Evolutionary conservation across 768 basidiomycete genomes (phyloP), one percentile per base, ranked within the genome.

Genomic region (Pleurotus pulmonarius): DNA sequence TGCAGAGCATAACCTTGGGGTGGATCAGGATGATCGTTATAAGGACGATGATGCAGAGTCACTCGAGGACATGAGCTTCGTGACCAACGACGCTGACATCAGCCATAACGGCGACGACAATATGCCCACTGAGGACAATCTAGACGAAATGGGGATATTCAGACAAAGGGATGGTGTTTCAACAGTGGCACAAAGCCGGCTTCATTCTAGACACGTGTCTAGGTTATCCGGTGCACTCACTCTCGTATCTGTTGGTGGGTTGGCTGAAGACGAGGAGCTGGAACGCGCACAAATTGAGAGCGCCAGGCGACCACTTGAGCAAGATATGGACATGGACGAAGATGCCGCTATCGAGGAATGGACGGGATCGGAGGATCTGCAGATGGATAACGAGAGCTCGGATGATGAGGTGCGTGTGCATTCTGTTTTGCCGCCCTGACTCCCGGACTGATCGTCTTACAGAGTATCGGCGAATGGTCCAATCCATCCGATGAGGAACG

Each of bases 401-500:
- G 87, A 89, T 38, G 86, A 89, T 61, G 86, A 89, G 75, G 90
- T 90, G 62, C 53, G 77, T 65, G 51, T 47, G 48, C 59, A 53
- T 56, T 25, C 59, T 49, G 40, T 63, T 49, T 46, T 46, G 56
- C 34, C 46, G 49, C 58, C 25, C 41, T 34, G 59, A 56, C 26
- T 13, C 18, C 16, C 40, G 54, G 56, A 53, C 57, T 56, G 16
- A 59, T 45, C 43, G 16, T 46, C 25, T 51, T 59, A 61, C 74
- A 90, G 86, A 92, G 89, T 62, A 86, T 91, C 48, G 90, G 90
- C 24, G 91, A 94, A 72, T 94, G 83, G 82, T 94, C 92, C 20
- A 94, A 94, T 64, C 92, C 92, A 15, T 94, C 92, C 22, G 92
- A 94, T 64, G 92, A 94, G 69, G 92, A 94, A 65, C 81, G 87